Base-by-base conservation (phyloP, 1,139 yeast species). In the Blastobotrys persicus region DNA sequence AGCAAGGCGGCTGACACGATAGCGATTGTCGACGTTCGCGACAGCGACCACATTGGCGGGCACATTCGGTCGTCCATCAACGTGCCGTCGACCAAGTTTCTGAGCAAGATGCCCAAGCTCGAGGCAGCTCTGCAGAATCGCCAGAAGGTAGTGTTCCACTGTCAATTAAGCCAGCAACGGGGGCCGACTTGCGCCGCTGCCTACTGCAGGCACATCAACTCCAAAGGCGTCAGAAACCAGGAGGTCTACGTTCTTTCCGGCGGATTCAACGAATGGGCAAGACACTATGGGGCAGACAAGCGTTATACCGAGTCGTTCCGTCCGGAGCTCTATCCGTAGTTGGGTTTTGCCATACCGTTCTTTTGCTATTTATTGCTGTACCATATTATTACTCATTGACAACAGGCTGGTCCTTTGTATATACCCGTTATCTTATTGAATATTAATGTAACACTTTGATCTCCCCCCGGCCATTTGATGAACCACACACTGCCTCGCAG, bases 261-360 rank as follows among this genome's bases (percentile, higher is more conserved):
- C 5, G 98, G 98, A 0, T 92, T 92, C 66, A 78, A 78, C 37
- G 76, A 75, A 49, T 92, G 98, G 98, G 95, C 88, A 56, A 73
- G 75, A 45, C 63, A 70, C 23, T 91, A 83, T 62, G 96, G 96
- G 1, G 74, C 71, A 4, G 95, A 89, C 61, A 57, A 63, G 0
- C 59, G 65, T 1, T 82, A 86, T 13, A 88, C 96, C 0, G 94
- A 83, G 41, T 58, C 55, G 11, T 61, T 61, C 41, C 42, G 48
- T 1, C 53, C 62, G 2, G 67, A 61, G 28, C 53, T 65, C 16
- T 63, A 64, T 17, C 39, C 11, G 12, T 34, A 34, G 16, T n/a
- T 14, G 13, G 7, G 3, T 31, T n/a, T n/a, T 4, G 14, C 33
- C 5, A n/a, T 6, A 14, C 14, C 33, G n/a, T n/a, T n/a, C n/a